phyloP scores from a whole-genome alignment of 306 rosid genomes.

The Abrus precatorius region DNA sequence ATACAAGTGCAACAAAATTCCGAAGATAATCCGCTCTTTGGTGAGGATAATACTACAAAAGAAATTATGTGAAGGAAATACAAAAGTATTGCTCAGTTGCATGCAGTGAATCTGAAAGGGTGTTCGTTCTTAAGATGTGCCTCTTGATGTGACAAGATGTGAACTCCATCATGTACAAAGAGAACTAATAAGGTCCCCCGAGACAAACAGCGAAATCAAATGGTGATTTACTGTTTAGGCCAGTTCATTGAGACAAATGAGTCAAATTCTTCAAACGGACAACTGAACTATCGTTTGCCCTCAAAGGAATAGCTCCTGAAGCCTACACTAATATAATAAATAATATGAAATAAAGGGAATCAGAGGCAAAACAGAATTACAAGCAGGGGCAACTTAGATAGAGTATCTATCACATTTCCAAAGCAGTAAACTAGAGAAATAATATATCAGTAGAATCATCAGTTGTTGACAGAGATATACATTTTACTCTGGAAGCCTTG shows the following conservation, averaged over 20 bases:
- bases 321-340: constrained; percentile 27
- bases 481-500: constrained; percentile 42
- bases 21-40: constrained; percentile 4
- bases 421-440: constrained; percentile 36
- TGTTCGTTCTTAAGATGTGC: constrained; percentile 27
- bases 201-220: constrained; percentile 24
- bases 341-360: constrained; percentile 23
- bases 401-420: neutral
- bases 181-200: constrained; percentile 11
- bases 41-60: neutral
- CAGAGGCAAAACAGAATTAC: constrained; percentile 33
- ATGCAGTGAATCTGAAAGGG: neutral
- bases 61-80: constrained; percentile 6
- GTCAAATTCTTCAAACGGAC: constrained; percentile 38
- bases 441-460: constrained; percentile 33
- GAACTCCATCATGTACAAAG: constrained; percentile 9
- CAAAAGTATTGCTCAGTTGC: constrained; percentile 8
- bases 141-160: constrained; percentile 27
- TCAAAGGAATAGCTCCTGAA: constrained; percentile 38
- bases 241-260: constrained; percentile 23
- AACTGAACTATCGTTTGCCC: constrained; percentile 19
- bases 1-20: constrained; percentile 32
- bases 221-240: constrained; percentile 17
- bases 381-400: constrained; percentile 15
- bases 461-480: constrained; percentile 29